These are phyloP conservation scores for Wallacemonas sp. DNA, from an alignment of 208 protist genomes.

Conservation along the genomic window DNA sequence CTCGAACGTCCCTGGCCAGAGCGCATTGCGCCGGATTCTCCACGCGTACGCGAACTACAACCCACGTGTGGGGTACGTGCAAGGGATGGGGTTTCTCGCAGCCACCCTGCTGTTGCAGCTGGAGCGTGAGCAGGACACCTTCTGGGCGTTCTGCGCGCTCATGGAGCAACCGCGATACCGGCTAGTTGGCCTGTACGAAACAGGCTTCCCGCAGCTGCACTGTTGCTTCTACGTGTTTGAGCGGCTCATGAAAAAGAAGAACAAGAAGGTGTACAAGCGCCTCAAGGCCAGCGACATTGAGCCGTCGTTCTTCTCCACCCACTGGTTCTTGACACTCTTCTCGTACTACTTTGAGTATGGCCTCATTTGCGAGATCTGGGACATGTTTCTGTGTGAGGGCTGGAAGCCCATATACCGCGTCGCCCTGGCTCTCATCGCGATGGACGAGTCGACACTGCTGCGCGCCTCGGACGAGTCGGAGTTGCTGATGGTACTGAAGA, in stretches of 20 bases:
- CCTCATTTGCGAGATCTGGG: constrained; percentile 84
- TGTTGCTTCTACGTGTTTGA: constrained; percentile 67
- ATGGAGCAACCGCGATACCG: constrained; percentile 74
- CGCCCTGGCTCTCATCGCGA: constrained; percentile 70
- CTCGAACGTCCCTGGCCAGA: constrained; percentile 37
- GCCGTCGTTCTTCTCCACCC: constrained; percentile 61
- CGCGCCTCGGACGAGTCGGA: constrained; percentile 36
- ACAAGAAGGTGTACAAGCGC: constrained; percentile 34
- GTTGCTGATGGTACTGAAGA: constrained; percentile 54
- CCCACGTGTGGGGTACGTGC: constrained; percentile 77
- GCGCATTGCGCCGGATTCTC: constrained; percentile 68
- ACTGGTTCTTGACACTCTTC: constrained; percentile 90
- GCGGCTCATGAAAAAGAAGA: constrained; percentile 46
- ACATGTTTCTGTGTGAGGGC: constrained; percentile 92
- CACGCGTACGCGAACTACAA: constrained; percentile 80
- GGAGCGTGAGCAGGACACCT: constrained; percentile 78
- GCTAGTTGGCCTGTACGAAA: constrained; percentile 58
- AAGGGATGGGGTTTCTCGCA: constrained; percentile 92
- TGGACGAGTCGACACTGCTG: constrained; percentile 51
- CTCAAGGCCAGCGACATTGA: constrained; percentile 40
- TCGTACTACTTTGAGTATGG: constrained; percentile 80
- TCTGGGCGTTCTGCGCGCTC: constrained; percentile 81
- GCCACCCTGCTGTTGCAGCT: constrained; percentile 80
- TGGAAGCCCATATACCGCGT: constrained; percentile 91
- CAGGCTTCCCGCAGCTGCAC: constrained; percentile 78